These are phyloP conservation scores for Pueraria montana DNA, from an alignment of 306 rosid genomes.

Conservation along the genomic window DNA sequence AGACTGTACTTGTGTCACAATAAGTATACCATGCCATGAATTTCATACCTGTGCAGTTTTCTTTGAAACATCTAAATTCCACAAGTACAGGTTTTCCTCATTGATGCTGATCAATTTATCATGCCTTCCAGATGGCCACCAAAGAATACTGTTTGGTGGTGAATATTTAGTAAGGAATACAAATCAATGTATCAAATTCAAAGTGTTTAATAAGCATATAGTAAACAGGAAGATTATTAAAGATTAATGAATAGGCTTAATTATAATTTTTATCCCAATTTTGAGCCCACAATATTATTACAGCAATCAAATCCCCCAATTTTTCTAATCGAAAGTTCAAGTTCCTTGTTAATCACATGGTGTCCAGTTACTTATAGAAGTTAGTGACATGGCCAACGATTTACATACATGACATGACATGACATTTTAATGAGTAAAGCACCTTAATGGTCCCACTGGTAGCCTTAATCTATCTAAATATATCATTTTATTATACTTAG, in stretches of 20 bases:
- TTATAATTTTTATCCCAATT: neutral
- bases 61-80: constrained; percentile 91
- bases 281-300: neutral
- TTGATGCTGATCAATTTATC: constrained; percentile 93
- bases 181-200: constrained; percentile 17
- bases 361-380: neutral
- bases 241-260: neutral
- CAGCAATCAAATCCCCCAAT: neutral
- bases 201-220: constrained; percentile 7
- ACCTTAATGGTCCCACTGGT: constrained; percentile 1
- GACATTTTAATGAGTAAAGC: neutral
- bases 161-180: constrained; percentile 43
- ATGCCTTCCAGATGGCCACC: constrained; percentile 96
- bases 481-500: neutral
- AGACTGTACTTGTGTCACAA: constrained; percentile 2
- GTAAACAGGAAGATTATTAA: constrained; percentile 35
- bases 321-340: neutral
- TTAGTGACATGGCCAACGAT: neutral
- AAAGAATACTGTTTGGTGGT: constrained; percentile 74
- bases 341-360: neutral
- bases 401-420: neutral
- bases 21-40: constrained; percentile 34
- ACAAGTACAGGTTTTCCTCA: constrained; percentile 79
- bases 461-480: neutral
- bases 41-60: constrained; percentile 83